Conservation (phyloP, 495 filamentous ascomycete species). For the Clohesyomyces aquaticus region DNA sequence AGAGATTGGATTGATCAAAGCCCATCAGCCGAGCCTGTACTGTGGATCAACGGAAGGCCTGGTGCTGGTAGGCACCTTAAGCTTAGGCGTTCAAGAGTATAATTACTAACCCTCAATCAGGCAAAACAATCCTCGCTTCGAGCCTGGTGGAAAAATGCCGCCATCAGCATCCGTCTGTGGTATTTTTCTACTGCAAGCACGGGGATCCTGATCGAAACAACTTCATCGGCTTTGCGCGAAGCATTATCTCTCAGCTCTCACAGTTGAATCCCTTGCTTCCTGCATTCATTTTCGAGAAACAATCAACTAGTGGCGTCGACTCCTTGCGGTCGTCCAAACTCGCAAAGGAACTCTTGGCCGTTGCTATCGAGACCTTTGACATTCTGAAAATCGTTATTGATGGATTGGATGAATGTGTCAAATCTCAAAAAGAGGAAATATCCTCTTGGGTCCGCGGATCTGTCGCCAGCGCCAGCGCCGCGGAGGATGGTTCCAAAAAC, state of each 20-base stretch:
- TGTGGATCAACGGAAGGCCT: conserved; percentile 27
- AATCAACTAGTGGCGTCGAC: conserved; percentile 25
- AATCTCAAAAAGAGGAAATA: conserved; percentile 19
- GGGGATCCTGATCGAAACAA: conserved; percentile 18
- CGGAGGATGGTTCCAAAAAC: too few species aligned
- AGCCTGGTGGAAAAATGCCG: conserved; percentile 18
- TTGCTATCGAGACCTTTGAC: conserved; percentile 10
- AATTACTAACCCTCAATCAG: conserved; percentile 7
- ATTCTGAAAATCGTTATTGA: conserved; percentile 28
- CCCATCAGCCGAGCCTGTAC: background rate
- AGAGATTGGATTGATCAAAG: conserved; percentile 16
- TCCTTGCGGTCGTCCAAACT: background rate
- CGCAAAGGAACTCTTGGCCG: background rate
- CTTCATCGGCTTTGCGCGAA: conserved; percentile 23
- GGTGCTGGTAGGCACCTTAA: conserved; percentile 35
- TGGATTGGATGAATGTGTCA: conserved; percentile 39
- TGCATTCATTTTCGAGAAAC: conserved; percentile 20
- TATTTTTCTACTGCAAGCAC: conserved; percentile 37
- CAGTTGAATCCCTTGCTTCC: conserved; percentile 15
- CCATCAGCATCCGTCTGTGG: background rate
- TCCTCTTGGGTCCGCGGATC: conserved; percentile 34
- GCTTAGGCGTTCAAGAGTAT: background rate
- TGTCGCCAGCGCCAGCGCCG: background rate
- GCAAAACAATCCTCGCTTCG: conserved; percentile 40
- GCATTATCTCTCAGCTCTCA: conserved; percentile 20